Base-by-base conservation (phyloP, 345 rosid species). In the Iberis pinnata region DNA sequence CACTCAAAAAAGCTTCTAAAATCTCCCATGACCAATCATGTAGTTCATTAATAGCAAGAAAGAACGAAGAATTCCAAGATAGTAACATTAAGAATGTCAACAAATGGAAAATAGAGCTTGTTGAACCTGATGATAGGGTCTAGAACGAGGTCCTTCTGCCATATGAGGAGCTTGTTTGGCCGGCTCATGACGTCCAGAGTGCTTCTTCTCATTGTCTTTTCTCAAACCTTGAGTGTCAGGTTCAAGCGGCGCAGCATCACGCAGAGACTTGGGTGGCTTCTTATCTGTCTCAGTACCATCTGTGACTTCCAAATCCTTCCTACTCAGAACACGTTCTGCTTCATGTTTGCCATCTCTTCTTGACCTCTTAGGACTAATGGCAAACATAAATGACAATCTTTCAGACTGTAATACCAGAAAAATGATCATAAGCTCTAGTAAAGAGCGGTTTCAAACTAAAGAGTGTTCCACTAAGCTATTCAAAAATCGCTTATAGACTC, bases 311-410 rank as follows among this genome's bases (percentile, higher is more conserved):
- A 53, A 29, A 68, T 73, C 74, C 47, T 52, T 33, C 15, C 39
- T 68, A 48, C 69, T 41, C n/a, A 29, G 37, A 36, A 49, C 71
- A 56, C 80, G 66, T 71, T 76, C 85, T 1, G 73, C 40, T 14
- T 66, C 79, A 25, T 82, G 80, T 67, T 83, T 81, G 15, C 76
- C 88, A 63, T 78, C 83, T 73, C 85, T 83, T 64, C 90, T 76
- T 11, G 85, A 78, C 56, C 83, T 88, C 74, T 92, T 85, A 25
- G 90, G 95, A 63, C 95, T 88, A 64, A n/a, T n/a, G n/a, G n/a
- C n/a, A 22, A 22, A 22, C 25, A 22, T 22, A 22, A 22, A 22
- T 22, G 25, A 22, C 6, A 22, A 2, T 22, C 4, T 22, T 22
- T n/a, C n/a, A n/a, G n/a, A n/a, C n/a, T 2, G 25, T 22, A 22